Evolutionary conservation across 805 yeast species (phyloP).

Genomic region (Cyberlindnera mycetangii): DNA sequence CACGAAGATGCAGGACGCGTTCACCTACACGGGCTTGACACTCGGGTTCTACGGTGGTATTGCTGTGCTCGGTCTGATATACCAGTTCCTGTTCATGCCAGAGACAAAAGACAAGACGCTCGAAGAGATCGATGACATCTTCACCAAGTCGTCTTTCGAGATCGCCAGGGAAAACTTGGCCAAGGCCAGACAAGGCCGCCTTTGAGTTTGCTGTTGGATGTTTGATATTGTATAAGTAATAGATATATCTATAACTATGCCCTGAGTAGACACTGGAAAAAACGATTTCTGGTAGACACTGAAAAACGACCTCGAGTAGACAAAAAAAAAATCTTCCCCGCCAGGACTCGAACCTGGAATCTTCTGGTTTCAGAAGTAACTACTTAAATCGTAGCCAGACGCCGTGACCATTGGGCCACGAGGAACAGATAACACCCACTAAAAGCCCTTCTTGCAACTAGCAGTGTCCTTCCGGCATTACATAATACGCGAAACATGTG

Average conservation of each 20-base stretch:
- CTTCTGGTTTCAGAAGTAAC: conserved; percentile 38
- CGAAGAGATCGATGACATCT: conserved; percentile 68
- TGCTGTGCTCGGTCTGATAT: conserved; percentile 53
- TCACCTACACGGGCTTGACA: conserved; percentile 61
- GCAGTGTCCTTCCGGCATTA: too few species aligned
- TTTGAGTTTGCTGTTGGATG: too few species aligned
- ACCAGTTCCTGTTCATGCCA: conserved; percentile 58
- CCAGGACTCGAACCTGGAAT: conserved; percentile 36
- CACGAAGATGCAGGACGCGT: conserved; percentile 49
- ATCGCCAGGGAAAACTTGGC: conserved; percentile 32
- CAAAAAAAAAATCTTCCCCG: conserved; percentile 31
- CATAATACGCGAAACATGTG: too few species aligned
- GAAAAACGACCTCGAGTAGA: too few species aligned
- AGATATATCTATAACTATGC: too few species aligned
- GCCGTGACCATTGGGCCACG: conserved; percentile 78
- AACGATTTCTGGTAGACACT: too few species aligned
- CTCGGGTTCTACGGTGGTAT: conserved; percentile 69
- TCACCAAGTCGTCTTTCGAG: conserved; percentile 43
- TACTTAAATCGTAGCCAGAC: conserved; percentile 62
- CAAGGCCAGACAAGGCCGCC: conserved; percentile 4
- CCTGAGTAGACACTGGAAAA: too few species aligned
- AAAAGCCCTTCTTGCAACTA: neutral
- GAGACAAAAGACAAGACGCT: conserved; percentile 70
- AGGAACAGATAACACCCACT: conserved; percentile 43
- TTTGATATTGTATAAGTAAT: too few species aligned